Conservation (phyloP, 2,329 filamentous ascomycete species). For the Alternaria angustiovoidea region DNA sequence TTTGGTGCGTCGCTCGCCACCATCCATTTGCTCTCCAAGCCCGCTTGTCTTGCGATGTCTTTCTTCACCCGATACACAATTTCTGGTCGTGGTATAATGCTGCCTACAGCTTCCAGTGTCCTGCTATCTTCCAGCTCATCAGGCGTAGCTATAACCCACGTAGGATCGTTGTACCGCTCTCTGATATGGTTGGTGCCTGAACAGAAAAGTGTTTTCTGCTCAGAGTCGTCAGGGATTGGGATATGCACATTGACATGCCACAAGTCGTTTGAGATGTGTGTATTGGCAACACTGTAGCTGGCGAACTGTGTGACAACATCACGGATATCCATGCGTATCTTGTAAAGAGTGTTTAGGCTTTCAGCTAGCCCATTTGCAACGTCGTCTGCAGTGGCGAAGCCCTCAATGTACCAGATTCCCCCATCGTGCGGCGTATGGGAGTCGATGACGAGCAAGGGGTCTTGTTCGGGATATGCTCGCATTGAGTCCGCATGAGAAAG, state of each 20-base stretch:
- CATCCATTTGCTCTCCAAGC: conserved; percentile 13
- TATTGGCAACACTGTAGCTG: no score
- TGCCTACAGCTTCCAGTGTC: background rate
- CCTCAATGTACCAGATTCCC: background rate
- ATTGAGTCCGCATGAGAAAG: no score
- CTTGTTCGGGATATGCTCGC: no score
- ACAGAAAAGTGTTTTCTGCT: conserved; percentile 2
- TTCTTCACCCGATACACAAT: conserved; percentile 13
- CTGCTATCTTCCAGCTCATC: conserved; percentile 15
- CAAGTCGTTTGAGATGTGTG: no score
- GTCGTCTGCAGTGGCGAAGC: conserved; percentile 11
- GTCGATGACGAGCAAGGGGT: no score
- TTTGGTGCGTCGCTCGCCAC: background rate
- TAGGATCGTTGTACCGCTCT: conserved; percentile 3
- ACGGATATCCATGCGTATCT: conserved; percentile 18
- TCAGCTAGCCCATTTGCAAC: conserved; percentile 18
- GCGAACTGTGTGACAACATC: no score
- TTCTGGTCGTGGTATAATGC: conserved; percentile 10
- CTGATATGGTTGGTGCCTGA: conserved; percentile 7
- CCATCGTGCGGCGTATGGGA: no score
- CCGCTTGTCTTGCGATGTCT: conserved; percentile 7
- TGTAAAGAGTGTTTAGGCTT: conserved; percentile 13
- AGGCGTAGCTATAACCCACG: conserved; percentile 14
- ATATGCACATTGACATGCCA: background rate
- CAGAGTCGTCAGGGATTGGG: conserved; percentile 6